Percentiles rank a stretch among this genome's conserved stretches.
Evolutionary conservation across 2,329 filamentous ascomycete genomes (phyloP).

Genomic region (Tolypocladium tundrense): DNA sequence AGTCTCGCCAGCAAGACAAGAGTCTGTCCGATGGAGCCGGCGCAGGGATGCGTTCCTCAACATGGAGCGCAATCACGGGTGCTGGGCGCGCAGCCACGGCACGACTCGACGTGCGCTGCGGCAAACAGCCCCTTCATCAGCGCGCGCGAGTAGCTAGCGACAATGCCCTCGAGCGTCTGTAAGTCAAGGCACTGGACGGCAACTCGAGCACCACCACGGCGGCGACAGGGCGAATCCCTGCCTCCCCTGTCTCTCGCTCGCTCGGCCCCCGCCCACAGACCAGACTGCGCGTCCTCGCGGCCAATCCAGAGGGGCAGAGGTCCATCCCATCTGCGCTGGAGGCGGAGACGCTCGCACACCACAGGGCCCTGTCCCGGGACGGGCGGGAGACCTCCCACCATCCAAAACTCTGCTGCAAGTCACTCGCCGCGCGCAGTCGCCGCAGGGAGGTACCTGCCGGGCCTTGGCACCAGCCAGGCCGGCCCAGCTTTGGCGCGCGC

Average conservation of each 20-base stretch:
- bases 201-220: too few species aligned
- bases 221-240: too few species aligned
- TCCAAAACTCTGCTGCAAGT: background rate
- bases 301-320: background rate
- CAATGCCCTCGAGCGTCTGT: too few species aligned
- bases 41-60: background rate
- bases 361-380: background rate
- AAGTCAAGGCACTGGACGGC: too few species aligned
- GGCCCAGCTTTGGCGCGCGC: constrained; percentile 3
- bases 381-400: background rate
- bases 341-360: background rate
- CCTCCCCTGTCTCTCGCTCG: background rate
- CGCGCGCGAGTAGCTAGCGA: too few species aligned
- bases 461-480: background rate
- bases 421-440: background rate
- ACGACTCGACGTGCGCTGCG: too few species aligned
- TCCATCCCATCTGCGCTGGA: background rate
- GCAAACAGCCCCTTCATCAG: too few species aligned
- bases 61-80: too few species aligned
- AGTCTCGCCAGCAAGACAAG: background rate
- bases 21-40: background rate
- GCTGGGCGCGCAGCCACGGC: too few species aligned
- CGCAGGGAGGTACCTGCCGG: background rate
- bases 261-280: background rate
- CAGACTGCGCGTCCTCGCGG: background rate